phyloP scores from a whole-genome alignment of 2,329 filamentous ascomycete genomes.

The Fusarium graminum region DNA sequence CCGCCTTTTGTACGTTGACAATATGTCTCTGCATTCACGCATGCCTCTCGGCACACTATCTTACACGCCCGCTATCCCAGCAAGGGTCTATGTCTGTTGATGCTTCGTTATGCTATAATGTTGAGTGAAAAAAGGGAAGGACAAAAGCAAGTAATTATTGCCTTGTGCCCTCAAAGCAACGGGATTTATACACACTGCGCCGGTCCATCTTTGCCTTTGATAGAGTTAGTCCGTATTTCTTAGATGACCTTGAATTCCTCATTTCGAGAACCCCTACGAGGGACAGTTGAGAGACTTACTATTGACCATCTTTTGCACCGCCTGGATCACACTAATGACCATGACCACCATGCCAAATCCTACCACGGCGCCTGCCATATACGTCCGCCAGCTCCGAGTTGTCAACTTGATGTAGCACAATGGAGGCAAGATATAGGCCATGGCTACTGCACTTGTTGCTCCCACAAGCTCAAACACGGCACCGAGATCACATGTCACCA shows the following conservation, averaged over 20 bases:
- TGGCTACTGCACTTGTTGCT: conserved; percentile 90
- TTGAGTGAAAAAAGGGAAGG: conserved; percentile 19
- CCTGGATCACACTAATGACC: conserved; percentile 81
- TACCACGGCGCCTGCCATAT: conserved; percentile 78
- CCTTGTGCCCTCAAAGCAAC: conserved; percentile 1
- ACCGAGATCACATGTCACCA: conserved; percentile 93
- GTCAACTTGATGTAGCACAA: conserved; percentile 96
- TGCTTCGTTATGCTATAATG: conserved; percentile 27
- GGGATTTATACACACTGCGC: conserved; percentile 42
- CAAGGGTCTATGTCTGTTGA: conserved; percentile 38
- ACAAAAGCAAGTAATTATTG: conserved; percentile 13
- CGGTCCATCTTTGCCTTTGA: conserved; percentile 47
- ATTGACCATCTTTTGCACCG: conserved; percentile 74
- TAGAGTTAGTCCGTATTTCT: conserved; percentile 29
- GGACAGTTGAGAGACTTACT: conserved; percentile 51
- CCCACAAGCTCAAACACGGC: conserved; percentile 96
- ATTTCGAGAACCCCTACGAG: not conserved
- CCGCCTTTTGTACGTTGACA: conserved; percentile 35
- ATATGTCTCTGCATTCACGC: conserved; percentile 7
- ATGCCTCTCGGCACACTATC: conserved; percentile 17
- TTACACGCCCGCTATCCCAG: conserved; percentile 23
- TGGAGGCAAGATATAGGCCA: conserved; percentile 95
- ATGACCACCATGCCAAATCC: conserved; percentile 85
- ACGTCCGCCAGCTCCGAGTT: conserved; percentile 79
- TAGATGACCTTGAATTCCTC: not conserved